Evolutionary conservation across 345 rosid species (phyloP), one percentile per base, ranked within the genome.

Genomic region (Hirschfeldia incana): DNA sequence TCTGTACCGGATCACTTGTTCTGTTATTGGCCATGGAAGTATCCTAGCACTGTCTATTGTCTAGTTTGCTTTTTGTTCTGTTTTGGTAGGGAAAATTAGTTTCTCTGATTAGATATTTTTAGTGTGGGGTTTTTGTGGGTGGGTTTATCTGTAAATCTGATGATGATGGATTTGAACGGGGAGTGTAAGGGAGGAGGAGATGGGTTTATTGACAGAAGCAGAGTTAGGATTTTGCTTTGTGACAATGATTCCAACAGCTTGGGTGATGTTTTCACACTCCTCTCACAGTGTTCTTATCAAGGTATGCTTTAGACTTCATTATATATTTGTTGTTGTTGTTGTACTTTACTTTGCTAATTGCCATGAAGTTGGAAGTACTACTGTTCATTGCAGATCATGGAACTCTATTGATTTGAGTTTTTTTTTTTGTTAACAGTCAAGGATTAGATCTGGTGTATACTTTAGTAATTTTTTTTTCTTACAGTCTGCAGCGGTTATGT

Each of bases 141-240:
- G 53, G 15, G 66, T 78, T 70, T 66, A 71, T 73, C 32, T 65
- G 83, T 75, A n/a, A 69, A 55, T 75, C 73, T 74, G 83, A 89
- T 83, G 83, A 89, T 83, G 77, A 79, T 86, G 83, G 93, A 81
- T 84, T 81, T 90, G 87, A 90, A 85, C 78, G 83, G 78, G 28
- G 95, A 88, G 78, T 67, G 83, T 64, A 88, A 84, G 27, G 78
- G 87, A 39, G 94, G 87, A 39, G 94, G 92, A 75, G 95, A 91
- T 72, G 98, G 98, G 37, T 87, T 95, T 33, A 86, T 90, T 80
- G 99, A 95, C 55, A 85, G 99, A 86, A 93, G 99, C 86, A 93
- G 88, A 90, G 99, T 95, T 65, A 88, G 99, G 84, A 95, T 95
- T 82, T 85, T 95, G 93, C 84, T 95, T 42, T 95, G 99, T 58